These are phyloP conservation scores for Chaetoscypha palmicola DNA, from an alignment of 2,329 filamentous ascomycete species.

Conservation along the genomic window DNA sequence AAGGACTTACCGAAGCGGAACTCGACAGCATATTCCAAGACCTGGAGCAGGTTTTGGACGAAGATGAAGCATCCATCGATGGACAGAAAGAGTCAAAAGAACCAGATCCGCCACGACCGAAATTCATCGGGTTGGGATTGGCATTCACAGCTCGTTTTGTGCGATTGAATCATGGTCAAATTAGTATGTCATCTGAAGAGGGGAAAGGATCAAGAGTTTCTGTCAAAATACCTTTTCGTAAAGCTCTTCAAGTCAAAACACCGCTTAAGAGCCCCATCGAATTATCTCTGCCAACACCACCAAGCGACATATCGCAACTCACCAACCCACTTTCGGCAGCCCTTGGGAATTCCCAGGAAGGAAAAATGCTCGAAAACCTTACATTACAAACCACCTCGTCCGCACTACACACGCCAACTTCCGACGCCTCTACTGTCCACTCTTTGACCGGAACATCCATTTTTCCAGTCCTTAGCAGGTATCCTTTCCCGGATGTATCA, in stretches of 20 bases:
- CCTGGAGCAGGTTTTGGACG: conserved; percentile 19
- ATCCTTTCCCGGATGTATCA: conserved; percentile 7
- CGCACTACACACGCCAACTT: neutral
- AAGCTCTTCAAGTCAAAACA: conserved; percentile 9
- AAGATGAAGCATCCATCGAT: conserved; percentile 14
- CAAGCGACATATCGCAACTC: conserved; percentile 3
- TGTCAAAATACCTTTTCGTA: conserved; percentile 21
- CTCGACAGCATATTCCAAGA: conserved; percentile 21
- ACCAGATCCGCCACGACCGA: neutral
- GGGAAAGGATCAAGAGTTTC: conserved; percentile 20
- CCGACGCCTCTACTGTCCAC: neutral
- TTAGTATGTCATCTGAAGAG: conserved; percentile 16
- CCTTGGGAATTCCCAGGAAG: neutral
- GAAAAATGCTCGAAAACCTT: neutral
- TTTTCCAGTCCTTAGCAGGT: neutral
- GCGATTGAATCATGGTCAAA: conserved; percentile 19
- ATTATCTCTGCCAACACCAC: conserved; percentile 12
- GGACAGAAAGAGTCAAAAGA: neutral
- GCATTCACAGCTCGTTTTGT: conserved; percentile 22
- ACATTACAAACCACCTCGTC: neutral
- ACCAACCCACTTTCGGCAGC: conserved; percentile 1
- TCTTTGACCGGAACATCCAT: neutral
- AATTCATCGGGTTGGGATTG: conserved; percentile 20
- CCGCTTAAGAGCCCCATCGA: neutral
- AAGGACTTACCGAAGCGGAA: conserved; percentile 17